Conservation (phyloP, 2,329 filamentous ascomycete genomes). For the Botryotinia convoluta region DNA sequence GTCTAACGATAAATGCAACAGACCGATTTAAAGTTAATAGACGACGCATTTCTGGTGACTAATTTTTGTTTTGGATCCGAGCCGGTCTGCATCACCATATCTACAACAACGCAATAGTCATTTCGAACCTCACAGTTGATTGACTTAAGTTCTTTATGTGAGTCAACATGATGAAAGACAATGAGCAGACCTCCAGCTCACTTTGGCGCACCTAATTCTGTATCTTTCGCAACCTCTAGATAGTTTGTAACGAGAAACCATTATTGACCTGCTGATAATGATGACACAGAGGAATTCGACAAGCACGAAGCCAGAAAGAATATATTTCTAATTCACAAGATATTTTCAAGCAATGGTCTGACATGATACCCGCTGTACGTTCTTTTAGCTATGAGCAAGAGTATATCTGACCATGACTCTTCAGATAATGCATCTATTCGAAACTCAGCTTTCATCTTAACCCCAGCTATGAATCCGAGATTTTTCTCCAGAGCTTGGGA, state of each 20-base stretch:
- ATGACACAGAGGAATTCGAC: no score
- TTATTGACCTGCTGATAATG: neutral
- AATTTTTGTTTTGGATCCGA: constrained; percentile 15
- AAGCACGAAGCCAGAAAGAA: neutral
- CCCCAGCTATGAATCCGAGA: neutral
- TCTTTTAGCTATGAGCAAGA: neutral
- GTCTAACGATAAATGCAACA: constrained; percentile 2
- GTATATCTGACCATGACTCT: no score
- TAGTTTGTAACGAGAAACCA: constrained; percentile 17
- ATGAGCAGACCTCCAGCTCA: neutral
- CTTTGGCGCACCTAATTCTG: constrained; percentile 24
- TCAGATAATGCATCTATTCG: neutral
- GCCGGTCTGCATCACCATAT: constrained; percentile 13
- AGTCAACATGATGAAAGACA: neutral
- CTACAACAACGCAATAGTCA: constrained; percentile 15
- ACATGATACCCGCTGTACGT: neutral
- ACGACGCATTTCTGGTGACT: constrained; percentile 6
- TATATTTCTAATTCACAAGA: neutral
- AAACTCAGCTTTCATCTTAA: neutral
- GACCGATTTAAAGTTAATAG: neutral
- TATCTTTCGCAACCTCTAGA: constrained; percentile 25
- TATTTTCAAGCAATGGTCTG: neutral
- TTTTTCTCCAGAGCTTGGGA: no score
- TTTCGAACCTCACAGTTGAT: constrained; percentile 24
- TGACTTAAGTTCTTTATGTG: neutral